Conservation (phyloP, 1,284 basidiomycete genomes). For the Papiliotrema laurentii region DNA sequence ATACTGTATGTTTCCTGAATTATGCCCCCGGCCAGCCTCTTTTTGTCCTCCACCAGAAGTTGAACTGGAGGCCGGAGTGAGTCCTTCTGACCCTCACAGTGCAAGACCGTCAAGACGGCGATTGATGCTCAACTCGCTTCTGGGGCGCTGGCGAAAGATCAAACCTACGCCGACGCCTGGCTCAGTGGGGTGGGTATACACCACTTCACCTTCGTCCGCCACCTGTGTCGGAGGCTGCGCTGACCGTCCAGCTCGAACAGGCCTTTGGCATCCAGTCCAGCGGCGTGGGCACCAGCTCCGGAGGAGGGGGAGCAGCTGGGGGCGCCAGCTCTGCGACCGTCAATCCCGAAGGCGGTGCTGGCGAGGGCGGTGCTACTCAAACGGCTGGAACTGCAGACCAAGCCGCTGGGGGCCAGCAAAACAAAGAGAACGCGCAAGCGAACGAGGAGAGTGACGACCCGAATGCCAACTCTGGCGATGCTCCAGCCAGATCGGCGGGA, state of each 20-base stretch:
- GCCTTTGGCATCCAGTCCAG: conserved; percentile 27
- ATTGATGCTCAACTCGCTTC: conserved; percentile 20
- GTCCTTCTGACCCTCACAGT: no score
- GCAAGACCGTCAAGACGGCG: conserved; percentile 23
- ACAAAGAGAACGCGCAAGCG: background rate
- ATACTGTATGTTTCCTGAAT: conserved; percentile 15
- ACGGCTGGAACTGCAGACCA: conserved; percentile 6
- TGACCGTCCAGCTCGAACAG: conserved; percentile 13
- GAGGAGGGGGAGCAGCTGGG: conserved; percentile 17
- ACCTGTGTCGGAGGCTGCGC: background rate
- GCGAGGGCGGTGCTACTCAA: conserved; percentile 1
- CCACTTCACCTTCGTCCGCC: background rate
- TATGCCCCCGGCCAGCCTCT: no score
- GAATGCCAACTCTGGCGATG: conserved; percentile 10
- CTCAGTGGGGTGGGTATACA: conserved; percentile 21
- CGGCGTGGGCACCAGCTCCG: conserved; percentile 7
- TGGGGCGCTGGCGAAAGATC: conserved; percentile 18
- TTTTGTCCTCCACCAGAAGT: background rate
- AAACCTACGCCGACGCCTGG: conserved; percentile 37
- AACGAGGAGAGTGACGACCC: conserved; percentile 5
- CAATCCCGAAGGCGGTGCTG: conserved; percentile 16
- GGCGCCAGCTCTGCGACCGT: conserved; percentile 10
- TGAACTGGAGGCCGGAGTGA: conserved; percentile 1
- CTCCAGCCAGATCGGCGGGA: conserved; percentile 24
- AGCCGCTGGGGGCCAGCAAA: background rate